Base-by-base conservation (phyloP, 805 yeast species). In the Candida sakaeoensis region DNA sequence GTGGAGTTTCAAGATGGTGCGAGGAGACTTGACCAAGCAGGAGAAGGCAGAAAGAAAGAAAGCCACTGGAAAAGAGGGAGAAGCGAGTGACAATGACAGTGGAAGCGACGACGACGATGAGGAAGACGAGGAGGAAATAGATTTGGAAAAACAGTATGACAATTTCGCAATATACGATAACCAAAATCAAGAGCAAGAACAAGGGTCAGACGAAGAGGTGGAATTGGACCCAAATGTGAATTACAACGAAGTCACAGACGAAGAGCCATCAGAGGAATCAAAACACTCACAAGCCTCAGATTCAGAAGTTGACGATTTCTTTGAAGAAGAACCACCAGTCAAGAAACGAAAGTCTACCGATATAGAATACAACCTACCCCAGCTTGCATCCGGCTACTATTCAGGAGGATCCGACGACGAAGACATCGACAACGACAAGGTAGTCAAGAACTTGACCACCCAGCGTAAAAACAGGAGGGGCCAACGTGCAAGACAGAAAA, bases 401-500 rank as follows among this genome's bases (percentile, higher is more conserved):
- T 88, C 96, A 4, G 95, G 88, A 4, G 96, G 85, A 2, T 81
- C 86, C 1, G 95, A 85, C 25, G 79, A 73, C 12, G 82, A 76
- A 31, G 72, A 52, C 13, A 49, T 57, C n/a, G 70, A 63, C 44
- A 53, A 60, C 37, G 81, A 76, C 51, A 57, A 66, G 34, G 67
- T 73, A 8, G 79, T 79, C 5, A 74, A 79, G 41, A 70, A 67
- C 34, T 64, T 72, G 3, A 79, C 81, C 1, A 55, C 75, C 21
- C 72, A 70, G 14, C 75, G 91, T 47, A 88, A 89, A 52, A 93
- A 93, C 60, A 75, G 99, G 65, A 79, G 97, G 60, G 99, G 99
- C 18, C 99, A 93, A 67, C 74, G 98, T 44, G 99, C 97, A 1
- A 80, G 99, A 65, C 93, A 91, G 60, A 84, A 85, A 70, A 88